These are phyloP conservation scores for Lactifluus volemus DNA, from an alignment of 768 basidiomycete species.

Conservation along the genomic window DNA sequence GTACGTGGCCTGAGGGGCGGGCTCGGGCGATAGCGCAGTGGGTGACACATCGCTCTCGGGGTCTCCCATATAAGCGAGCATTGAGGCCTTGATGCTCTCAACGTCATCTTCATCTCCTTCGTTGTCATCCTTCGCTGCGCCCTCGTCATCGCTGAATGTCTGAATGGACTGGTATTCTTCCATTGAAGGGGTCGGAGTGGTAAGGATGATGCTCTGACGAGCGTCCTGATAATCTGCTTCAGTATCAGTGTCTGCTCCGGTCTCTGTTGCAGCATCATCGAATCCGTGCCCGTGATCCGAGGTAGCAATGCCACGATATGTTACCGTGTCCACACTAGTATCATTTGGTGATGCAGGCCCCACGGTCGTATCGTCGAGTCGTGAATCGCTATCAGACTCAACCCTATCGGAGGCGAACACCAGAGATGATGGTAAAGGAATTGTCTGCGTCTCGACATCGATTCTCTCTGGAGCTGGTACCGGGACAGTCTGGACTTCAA, in stretches of 20 bases:
- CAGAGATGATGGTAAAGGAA: neutral
- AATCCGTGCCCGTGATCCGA: slow-evolving; percentile 26
- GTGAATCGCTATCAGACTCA: slow-evolving; percentile 1
- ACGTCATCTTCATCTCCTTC: slow-evolving; percentile 51
- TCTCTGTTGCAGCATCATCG: slow-evolving; percentile 44
- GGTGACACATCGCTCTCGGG: slow-evolving; percentile 3
- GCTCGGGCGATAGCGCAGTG: slow-evolving; percentile 6
- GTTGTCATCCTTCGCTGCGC: slow-evolving; percentile 38
- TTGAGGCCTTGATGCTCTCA: slow-evolving; percentile 65
- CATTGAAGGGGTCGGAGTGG: slow-evolving; percentile 55
- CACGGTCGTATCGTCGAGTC: slow-evolving; percentile 11
- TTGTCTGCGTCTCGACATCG: slow-evolving; percentile 21
- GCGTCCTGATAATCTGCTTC: slow-evolving; percentile 74
- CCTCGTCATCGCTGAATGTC: slow-evolving; percentile 49
- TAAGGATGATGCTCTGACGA: slow-evolving; percentile 48
- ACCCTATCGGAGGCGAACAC: slow-evolving; percentile 11
- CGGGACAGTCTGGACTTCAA: slow-evolving; percentile 28
- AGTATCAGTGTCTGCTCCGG: slow-evolving; percentile 58
- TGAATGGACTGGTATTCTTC: slow-evolving; percentile 21
- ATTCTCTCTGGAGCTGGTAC: slow-evolving; percentile 7
- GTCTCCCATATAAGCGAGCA: slow-evolving; percentile 27
- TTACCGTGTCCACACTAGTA: slow-evolving; percentile 27
- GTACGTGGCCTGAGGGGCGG: slow-evolving; percentile 34
- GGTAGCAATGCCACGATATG: slow-evolving; percentile 17
- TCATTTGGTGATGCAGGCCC: slow-evolving; percentile 20